Conservation (phyloP, 306 rosid species). For the Fragaria ananassa region DNA sequence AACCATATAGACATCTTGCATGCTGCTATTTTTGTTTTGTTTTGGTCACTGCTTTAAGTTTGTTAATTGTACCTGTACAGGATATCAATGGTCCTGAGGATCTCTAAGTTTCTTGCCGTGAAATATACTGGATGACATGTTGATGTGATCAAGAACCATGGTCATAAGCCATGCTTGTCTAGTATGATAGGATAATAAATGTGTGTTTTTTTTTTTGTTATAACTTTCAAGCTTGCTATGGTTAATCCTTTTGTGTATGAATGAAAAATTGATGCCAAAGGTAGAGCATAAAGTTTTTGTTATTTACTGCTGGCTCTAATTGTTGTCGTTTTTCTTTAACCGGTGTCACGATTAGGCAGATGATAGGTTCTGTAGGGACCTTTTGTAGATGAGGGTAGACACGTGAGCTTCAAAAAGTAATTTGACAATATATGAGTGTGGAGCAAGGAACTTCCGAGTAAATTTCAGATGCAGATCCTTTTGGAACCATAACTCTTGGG, state of each 20-base stretch:
- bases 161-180: conserved; percentile 10
- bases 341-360: background rate
- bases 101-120: conserved; percentile 34
- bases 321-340: background rate
- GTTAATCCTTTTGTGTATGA: background rate
- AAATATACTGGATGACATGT: conserved; percentile 13
- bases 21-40: background rate
- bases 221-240: background rate
- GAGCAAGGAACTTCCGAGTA: too few relatives aligned
- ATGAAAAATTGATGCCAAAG: background rate
- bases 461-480: too few relatives aligned
- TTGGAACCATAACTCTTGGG: too few relatives aligned
- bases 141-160: conserved; percentile 2
- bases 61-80: conserved; percentile 36
- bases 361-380: background rate
- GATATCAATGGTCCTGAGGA: conserved; percentile 73
- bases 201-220: too few relatives aligned
- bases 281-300: background rate
- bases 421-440: too few relatives aligned
- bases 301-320: background rate
- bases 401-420: too few relatives aligned
- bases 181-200: conserved; percentile 28
- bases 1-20: background rate
- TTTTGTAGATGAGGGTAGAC: too few relatives aligned
- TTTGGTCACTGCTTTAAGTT: background rate